Evolutionary conservation across 352 stramenopile genomes (phyloP).

Genomic region (Thraustochytrium sp.): DNA sequence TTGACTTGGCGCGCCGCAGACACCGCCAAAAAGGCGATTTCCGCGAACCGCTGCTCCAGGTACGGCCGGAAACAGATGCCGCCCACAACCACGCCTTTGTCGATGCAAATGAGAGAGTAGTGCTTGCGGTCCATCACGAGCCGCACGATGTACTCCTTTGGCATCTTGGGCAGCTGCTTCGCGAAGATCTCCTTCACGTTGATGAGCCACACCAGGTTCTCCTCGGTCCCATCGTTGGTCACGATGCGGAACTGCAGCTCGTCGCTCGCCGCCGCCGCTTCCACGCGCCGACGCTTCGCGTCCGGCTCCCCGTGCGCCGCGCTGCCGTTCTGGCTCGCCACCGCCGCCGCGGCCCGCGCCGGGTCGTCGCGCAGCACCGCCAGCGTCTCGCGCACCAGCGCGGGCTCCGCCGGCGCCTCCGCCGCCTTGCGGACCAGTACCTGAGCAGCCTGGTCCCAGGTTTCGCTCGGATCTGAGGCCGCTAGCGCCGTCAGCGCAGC

Average conservation of each 20-base stretch:
- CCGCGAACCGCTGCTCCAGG: slow-evolving; percentile 86
- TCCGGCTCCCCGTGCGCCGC: too few relatives aligned
- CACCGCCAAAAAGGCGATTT: slow-evolving; percentile 99
- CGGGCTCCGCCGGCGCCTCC: too few relatives aligned
- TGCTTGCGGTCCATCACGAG: slow-evolving; percentile 93
- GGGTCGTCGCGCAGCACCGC: too few relatives aligned
- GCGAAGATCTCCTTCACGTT: slow-evolving; percentile 88
- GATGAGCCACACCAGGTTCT: slow-evolving; percentile 84
- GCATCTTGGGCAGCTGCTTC: slow-evolving; percentile 73
- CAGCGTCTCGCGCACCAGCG: too few relatives aligned
- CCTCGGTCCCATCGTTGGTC: slow-evolving; percentile 74
- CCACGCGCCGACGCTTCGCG: too few relatives aligned
- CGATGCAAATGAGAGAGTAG: slow-evolving; percentile 82
- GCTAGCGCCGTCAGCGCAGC: too few relatives aligned
- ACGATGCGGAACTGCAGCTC: slow-evolving; percentile 50
- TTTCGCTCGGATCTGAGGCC: too few relatives aligned
- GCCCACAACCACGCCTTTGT: slow-evolving; percentile 87
- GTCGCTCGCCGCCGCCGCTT: neutral
- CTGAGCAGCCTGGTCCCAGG: too few relatives aligned
- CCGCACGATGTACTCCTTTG: slow-evolving; percentile 97
- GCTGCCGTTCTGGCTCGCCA: too few relatives aligned
- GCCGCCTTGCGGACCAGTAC: too few relatives aligned
- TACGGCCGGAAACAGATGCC: slow-evolving; percentile 97
- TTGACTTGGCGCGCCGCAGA: slow-evolving; percentile 78
- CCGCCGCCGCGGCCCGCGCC: too few relatives aligned